A percentile compares a stretch with the other conserved stretches of the same genome.
Conservation (phyloP, 1,139 yeast genomes). For the Geotrichum australiense region DNA sequence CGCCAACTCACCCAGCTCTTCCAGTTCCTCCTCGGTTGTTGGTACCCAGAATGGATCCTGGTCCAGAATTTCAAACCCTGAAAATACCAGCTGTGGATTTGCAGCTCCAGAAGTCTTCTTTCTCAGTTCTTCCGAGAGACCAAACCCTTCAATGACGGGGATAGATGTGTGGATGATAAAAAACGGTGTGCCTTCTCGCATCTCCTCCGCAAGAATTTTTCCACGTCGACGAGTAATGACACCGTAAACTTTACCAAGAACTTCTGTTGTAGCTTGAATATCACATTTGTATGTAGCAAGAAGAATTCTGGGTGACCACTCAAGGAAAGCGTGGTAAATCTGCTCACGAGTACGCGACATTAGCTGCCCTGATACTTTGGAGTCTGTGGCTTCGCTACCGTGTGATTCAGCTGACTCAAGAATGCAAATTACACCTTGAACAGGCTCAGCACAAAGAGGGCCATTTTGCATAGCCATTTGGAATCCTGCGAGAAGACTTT, state of each 20-base stretch:
- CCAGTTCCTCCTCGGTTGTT: slow-evolving; percentile 94
- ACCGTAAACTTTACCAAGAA: slow-evolving; percentile 89
- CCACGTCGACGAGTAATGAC: slow-evolving; percentile 91
- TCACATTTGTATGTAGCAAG: slow-evolving; percentile 93
- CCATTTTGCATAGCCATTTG: slow-evolving; percentile 80
- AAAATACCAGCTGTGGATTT: slow-evolving; percentile 86
- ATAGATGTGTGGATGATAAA: slow-evolving; percentile 78
- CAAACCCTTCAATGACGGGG: slow-evolving; percentile 96
- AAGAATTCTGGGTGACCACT: slow-evolving; percentile 82
- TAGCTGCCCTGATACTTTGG: slow-evolving; percentile 54
- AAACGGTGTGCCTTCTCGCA: slow-evolving; percentile 97
- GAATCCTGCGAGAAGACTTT: slow-evolving; percentile 72
- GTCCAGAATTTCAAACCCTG: slow-evolving; percentile 75
- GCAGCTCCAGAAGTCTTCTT: slow-evolving; percentile 96
- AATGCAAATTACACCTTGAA: slow-evolving; percentile 68
- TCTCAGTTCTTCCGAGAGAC: slow-evolving; percentile 90
- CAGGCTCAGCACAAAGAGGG: slow-evolving; percentile 80
- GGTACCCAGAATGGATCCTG: slow-evolving; percentile 99
- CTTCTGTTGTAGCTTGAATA: slow-evolving; percentile 92
- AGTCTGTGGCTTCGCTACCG: slow-evolving; percentile 27
- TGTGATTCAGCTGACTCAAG: slow-evolving; percentile 35
- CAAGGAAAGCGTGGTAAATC: slow-evolving; percentile 61
- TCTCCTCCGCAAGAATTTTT: slow-evolving; percentile 76
- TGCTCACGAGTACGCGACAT: slow-evolving; percentile 68
- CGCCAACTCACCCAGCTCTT: slow-evolving; percentile 86